Percentiles rank a stretch among this genome's conserved stretches.
Evolutionary conservation across 768 basidiomycete genomes (phyloP).

Genomic region (Boletellus ananas): DNA sequence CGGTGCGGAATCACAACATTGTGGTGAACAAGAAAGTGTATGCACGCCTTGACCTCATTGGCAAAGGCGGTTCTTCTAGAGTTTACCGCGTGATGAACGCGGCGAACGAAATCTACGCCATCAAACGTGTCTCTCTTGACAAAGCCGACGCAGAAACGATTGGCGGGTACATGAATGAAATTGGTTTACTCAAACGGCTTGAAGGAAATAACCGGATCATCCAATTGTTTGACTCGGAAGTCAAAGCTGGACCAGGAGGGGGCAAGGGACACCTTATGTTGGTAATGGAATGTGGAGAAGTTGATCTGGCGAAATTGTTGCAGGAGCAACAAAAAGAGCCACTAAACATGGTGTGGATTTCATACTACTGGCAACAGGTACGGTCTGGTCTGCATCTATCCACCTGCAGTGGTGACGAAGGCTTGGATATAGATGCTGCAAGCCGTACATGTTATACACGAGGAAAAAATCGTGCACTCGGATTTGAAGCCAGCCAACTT

Average conservation of each 20-base stretch:
- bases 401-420: neutral
- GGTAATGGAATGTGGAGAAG: constrained; percentile 97
- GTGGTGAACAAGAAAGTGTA: constrained; percentile 72
- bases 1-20: constrained; percentile 40
- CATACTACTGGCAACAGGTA: constrained; percentile 97
- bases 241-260: constrained; percentile 59
- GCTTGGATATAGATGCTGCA: constrained; percentile 75
- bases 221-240: constrained; percentile 84
- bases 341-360: constrained; percentile 90
- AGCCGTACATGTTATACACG: constrained; percentile 97
- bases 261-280: constrained; percentile 74
- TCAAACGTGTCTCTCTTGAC: constrained; percentile 91
- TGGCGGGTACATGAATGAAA: constrained; percentile 94
- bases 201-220: constrained; percentile 92
- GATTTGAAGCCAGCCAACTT: constrained; percentile 99
- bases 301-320: constrained; percentile 81
- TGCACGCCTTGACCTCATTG: constrained; percentile 82
- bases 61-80: constrained; percentile 92
- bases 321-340: constrained; percentile 81
- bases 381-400: constrained; percentile 13
- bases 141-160: constrained; percentile 87
- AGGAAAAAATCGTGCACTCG: constrained; percentile 98
- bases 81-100: constrained; percentile 87
- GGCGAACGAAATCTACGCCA: constrained; percentile 75
- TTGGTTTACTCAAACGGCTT: constrained; percentile 88